Evolutionary conservation across 192 early-diverging fungal species (phyloP).

Genomic region (Coemansia sp.): DNA sequence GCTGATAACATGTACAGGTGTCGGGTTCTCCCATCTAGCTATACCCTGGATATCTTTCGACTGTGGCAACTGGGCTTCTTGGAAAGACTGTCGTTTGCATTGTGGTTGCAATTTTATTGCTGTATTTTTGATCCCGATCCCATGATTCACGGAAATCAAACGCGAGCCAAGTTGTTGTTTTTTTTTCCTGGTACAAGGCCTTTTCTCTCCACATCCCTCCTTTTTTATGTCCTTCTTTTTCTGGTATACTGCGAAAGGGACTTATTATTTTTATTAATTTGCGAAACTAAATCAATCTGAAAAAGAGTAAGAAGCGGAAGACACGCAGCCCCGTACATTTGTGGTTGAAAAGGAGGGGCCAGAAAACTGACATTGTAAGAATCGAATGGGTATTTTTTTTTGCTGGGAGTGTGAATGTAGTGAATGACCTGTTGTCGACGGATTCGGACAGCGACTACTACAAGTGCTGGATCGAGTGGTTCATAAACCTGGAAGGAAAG

Average conservation of each 20-base stretch:
- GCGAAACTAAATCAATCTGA: too few species aligned
- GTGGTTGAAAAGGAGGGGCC: too few species aligned
- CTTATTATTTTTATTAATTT: too few species aligned
- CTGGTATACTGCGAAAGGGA: background rate
- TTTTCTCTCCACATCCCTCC: background rate
- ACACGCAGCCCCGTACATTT: too few species aligned
- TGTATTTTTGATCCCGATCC: background rate
- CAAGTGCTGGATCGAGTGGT: slow-evolving; percentile 95
- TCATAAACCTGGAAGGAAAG: slow-evolving; percentile 85
- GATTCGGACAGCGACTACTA: slow-evolving; percentile 48
- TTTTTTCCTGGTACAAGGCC: too few species aligned
- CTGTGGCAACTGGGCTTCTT: too few species aligned
- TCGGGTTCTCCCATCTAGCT: too few species aligned
- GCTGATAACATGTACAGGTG: too few species aligned
- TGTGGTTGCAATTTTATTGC: too few species aligned
- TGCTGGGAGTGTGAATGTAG: slow-evolving; percentile 16
- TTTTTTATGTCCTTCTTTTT: background rate
- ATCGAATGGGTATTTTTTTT: background rate
- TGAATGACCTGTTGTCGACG: slow-evolving; percentile 43
- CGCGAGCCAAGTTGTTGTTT: background rate
- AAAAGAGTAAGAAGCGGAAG: too few species aligned
- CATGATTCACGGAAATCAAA: background rate
- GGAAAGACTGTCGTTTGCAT: too few species aligned
- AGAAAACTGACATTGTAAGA: background rate
- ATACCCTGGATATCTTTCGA: too few species aligned